Percentiles rank a stretch among this genome's conserved stretches.
phyloP scores from a whole-genome alignment of 2,329 filamentous ascomycete species.

The Exophiala spinifera region DNA sequence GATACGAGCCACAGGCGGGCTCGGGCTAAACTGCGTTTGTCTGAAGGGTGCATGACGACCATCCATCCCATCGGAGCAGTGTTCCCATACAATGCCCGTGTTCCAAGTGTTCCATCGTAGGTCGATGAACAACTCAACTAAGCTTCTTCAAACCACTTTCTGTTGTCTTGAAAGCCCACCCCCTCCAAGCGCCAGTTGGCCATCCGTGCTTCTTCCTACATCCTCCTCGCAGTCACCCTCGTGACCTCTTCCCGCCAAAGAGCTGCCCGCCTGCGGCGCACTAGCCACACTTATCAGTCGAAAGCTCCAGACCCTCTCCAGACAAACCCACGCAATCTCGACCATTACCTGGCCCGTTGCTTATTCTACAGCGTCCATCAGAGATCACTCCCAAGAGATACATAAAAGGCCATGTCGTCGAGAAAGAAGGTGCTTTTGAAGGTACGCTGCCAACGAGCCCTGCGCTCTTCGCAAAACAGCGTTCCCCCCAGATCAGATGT shows the following conservation, averaged over 20 bases:
- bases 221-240: background rate
- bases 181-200: too few relatives aligned
- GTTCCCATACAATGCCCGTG: background rate
- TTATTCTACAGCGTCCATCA: background rate
- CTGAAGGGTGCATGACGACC: slow-evolving; percentile 1
- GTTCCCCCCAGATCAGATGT: background rate
- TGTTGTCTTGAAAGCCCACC: too few relatives aligned
- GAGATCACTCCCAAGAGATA: too few relatives aligned
- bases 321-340: too few relatives aligned
- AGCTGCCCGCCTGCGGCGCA: background rate
- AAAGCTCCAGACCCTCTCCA: too few relatives aligned
- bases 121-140: background rate
- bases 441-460: slow-evolving; percentile 50
- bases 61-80: background rate
- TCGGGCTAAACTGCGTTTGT: background rate
- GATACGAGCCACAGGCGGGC: too few relatives aligned
- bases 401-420: slow-evolving; percentile 60
- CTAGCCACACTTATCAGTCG: background rate
- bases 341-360: too few relatives aligned
- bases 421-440: slow-evolving; percentile 89
- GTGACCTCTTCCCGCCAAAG: background rate
- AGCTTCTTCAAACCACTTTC: background rate
- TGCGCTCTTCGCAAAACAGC: too few relatives aligned
- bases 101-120: background rate
- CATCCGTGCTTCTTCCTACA: too few relatives aligned